These are phyloP conservation scores for Xerocomus potaroensis DNA, from an alignment of 768 basidiomycete species.

Conservation along the genomic window DNA sequence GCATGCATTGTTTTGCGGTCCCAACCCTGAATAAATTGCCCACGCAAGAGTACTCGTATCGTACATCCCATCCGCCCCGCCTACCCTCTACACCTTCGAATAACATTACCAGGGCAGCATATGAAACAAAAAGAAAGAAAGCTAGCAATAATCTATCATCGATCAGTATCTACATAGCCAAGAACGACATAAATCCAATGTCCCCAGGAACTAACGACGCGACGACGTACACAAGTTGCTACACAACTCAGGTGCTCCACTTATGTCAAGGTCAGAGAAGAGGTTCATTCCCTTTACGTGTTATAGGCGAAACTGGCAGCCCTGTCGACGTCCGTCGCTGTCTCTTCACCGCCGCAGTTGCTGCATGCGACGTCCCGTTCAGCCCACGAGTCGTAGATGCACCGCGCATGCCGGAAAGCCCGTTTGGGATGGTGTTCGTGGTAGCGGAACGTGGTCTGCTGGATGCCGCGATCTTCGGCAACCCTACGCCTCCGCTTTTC, in stretches of 20 bases:
- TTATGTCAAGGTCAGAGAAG: slow-evolving; percentile 10
- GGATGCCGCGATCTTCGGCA: slow-evolving; percentile 75
- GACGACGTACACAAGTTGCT: slow-evolving; percentile 11
- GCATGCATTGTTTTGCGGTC: not conserved
- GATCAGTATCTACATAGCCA: slow-evolving; percentile 30
- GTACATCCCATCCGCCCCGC: slow-evolving; percentile 21
- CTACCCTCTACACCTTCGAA: slow-evolving; percentile 30
- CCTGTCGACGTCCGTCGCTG: slow-evolving; percentile 75
- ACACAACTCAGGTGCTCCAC: not conserved
- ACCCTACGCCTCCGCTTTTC: slow-evolving; percentile 47
- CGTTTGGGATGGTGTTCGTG: slow-evolving; percentile 52
- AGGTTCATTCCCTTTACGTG: slow-evolving; percentile 28
- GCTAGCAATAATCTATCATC: slow-evolving; percentile 31
- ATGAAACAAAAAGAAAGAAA: slow-evolving; percentile 11
- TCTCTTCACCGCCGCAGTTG: slow-evolving; percentile 58
- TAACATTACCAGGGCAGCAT: slow-evolving; percentile 33
- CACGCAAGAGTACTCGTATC: slow-evolving; percentile 16
- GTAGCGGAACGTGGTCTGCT: slow-evolving; percentile 69
- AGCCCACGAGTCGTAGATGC: slow-evolving; percentile 30
- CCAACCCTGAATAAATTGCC: slow-evolving; percentile 23
- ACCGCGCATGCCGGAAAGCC: slow-evolving; percentile 39
- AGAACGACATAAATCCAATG: slow-evolving; percentile 29
- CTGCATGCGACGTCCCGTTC: slow-evolving; percentile 17
- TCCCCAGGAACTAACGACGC: slow-evolving; percentile 14
- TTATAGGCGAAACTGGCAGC: slow-evolving; percentile 37